Percentiles rank a stretch among this genome's conserved stretches.
These are phyloP conservation scores for Neonectria ditissima DNA, from an alignment of 2,329 filamentous ascomycete genomes.

Conservation along the genomic window DNA sequence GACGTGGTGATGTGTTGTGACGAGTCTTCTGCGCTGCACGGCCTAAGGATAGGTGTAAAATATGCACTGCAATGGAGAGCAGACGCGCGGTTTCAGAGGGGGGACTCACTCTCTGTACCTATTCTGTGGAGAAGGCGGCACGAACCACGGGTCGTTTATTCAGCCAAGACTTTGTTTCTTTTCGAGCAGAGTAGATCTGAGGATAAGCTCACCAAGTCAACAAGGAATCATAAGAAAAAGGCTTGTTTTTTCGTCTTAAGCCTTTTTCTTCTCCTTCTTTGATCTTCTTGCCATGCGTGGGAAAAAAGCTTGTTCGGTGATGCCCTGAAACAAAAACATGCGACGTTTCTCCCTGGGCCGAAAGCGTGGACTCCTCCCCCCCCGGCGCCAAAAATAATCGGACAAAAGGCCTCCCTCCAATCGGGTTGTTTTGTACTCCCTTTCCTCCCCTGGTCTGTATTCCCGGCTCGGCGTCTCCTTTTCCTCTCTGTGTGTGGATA, in stretches of 20 bases:
- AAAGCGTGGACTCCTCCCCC: not conserved
- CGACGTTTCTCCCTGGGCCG: not conserved
- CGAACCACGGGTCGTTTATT: not conserved
- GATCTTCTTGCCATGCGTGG: not conserved
- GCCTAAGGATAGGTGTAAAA: too few species aligned
- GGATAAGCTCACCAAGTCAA: too few species aligned
- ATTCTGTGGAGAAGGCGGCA: too few species aligned
- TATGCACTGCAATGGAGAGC: not conserved
- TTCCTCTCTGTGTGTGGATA: too few species aligned
- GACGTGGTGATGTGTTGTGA: not conserved
- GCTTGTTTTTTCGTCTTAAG: too few species aligned
- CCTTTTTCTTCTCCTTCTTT: not conserved
- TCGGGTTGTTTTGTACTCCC: slow-evolving; percentile 21
- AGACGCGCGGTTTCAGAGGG: not conserved
- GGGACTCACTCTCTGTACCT: too few species aligned
- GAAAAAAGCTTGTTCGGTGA: too few species aligned
- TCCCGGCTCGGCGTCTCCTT: too few species aligned
- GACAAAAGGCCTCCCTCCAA: slow-evolving; percentile 16
- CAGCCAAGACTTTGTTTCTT: not conserved
- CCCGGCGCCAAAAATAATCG: not conserved
- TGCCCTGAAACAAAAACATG: not conserved
- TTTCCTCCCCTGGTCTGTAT: not conserved
- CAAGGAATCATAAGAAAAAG: too few species aligned
- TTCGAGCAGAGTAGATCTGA: too few species aligned
- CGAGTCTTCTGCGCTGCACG: not conserved